These are phyloP conservation scores for Clavulina sp. DNA, from an alignment of 768 basidiomycete species.

Conservation along the genomic window DNA sequence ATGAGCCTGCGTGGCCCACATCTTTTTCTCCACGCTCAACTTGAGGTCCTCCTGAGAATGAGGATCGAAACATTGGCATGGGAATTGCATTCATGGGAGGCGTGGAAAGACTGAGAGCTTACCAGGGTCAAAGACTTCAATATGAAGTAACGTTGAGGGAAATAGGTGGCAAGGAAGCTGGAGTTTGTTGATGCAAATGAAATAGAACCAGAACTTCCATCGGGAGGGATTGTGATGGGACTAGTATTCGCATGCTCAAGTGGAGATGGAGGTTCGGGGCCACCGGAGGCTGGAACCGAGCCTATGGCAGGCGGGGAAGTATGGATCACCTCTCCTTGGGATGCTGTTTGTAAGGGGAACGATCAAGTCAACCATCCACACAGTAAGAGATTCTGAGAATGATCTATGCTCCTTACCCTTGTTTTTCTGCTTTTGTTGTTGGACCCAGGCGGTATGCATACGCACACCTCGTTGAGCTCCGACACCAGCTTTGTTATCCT, in stretches of 20 bases:
- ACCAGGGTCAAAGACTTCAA: constrained; percentile 76
- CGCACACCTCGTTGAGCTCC: constrained; percentile 79
- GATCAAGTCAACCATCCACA: too few relatives aligned
- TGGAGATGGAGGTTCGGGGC: too few relatives aligned
- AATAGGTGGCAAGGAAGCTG: constrained; percentile 53
- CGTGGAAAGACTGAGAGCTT: constrained; percentile 12
- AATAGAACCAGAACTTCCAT: constrained; percentile 33
- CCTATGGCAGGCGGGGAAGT: constrained; percentile 6
- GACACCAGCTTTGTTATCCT: constrained; percentile 78
- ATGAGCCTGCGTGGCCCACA: constrained; percentile 89
- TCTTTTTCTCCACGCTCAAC: constrained; percentile 52
- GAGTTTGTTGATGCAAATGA: constrained; percentile 74
- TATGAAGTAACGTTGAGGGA: constrained; percentile 84
- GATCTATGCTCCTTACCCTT: too few relatives aligned
- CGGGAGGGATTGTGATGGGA: too few relatives aligned
- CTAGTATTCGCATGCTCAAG: too few relatives aligned
- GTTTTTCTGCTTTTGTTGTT: too few relatives aligned
- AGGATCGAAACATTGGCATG: constrained; percentile 5
- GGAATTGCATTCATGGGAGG: not conserved
- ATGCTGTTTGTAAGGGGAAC: too few relatives aligned
- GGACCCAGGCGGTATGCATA: constrained; percentile 71
- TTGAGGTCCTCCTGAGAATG: constrained; percentile 53
- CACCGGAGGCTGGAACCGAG: too few relatives aligned
- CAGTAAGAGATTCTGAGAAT: too few relatives aligned
- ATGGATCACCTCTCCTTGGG: too few relatives aligned